Conservation (phyloP, 2,329 filamentous ascomycete species). For the Xylariaceae sp. region DNA sequence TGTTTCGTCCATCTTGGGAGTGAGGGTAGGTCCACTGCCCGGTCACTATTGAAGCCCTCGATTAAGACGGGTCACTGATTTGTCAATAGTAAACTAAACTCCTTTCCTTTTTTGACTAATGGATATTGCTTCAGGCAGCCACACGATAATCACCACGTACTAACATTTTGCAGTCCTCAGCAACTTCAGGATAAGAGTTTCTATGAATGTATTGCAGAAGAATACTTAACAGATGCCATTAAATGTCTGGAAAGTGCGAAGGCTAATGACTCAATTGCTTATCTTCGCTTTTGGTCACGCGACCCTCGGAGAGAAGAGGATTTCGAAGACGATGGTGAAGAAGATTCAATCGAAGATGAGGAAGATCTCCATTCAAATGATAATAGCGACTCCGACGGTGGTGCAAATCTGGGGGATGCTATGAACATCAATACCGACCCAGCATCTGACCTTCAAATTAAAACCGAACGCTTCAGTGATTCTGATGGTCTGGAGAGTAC, state of each 20-base stretch:
- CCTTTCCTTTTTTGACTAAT: too few relatives aligned
- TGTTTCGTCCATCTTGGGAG: constrained; percentile 69
- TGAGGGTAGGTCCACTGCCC: too few relatives aligned
- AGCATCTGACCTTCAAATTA: constrained; percentile 28
- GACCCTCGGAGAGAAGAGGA: constrained; percentile 63
- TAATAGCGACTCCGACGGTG: constrained; percentile 41
- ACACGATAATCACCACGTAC: too few relatives aligned
- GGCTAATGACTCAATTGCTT: constrained; percentile 86
- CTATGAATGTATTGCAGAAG: constrained; percentile 80
- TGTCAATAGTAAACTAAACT: too few relatives aligned
- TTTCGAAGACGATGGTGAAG: constrained; percentile 39
- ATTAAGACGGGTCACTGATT: too few relatives aligned
- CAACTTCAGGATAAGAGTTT: constrained; percentile 74
- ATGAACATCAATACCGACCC: constrained; percentile 41
- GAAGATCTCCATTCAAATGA: too few relatives aligned
- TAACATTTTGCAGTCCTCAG: too few relatives aligned
- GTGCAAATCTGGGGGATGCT: constrained; percentile 40
- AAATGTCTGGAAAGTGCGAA: constrained; percentile 80
- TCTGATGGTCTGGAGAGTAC: too few relatives aligned
- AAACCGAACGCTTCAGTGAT: constrained; percentile 34
- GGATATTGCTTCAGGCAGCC: too few relatives aligned
- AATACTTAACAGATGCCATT: constrained; percentile 71
- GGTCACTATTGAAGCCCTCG: too few relatives aligned
- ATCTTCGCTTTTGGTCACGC: constrained; percentile 79
- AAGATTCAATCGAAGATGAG: constrained; percentile 42